phyloP scores from a whole-genome alignment of 192 early-diverging fungal genomes.

The Neocallimastix lanati region DNA sequence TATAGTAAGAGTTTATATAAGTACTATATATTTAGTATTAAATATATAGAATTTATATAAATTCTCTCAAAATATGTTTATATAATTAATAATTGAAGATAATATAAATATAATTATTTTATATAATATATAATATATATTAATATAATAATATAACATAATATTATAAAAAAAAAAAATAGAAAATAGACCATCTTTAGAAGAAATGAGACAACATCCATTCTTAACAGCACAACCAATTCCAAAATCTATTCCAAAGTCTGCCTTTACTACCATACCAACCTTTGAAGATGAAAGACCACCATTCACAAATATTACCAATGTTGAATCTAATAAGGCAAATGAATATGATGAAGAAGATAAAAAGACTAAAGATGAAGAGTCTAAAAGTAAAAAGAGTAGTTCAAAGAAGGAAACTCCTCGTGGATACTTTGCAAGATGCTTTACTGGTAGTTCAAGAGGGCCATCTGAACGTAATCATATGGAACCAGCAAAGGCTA shows the following conservation, averaged over 20 bases:
- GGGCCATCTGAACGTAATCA: neutral
- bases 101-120: no score
- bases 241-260: neutral
- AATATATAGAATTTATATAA: no score
- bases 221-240: conserved; percentile 13
- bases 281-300: neutral
- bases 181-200: conserved; percentile 21
- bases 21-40: no score
- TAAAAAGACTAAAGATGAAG: neutral
- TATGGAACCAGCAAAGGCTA: neutral
- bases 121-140: no score
- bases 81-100: no score
- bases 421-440: neutral
- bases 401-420: neutral
- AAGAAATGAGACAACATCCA: conserved; percentile 20
- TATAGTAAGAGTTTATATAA: no score
- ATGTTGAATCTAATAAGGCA: neutral
- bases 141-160: neutral
- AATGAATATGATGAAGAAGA: neutral
- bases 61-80: no score
- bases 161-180: neutral
- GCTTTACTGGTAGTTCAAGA: neutral
- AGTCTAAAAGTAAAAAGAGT: neutral
- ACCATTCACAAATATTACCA: neutral
- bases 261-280: neutral